These are phyloP conservation scores for Diutina catenulata DNA, from an alignment of 1,139 yeast species.

Conservation along the genomic window DNA sequence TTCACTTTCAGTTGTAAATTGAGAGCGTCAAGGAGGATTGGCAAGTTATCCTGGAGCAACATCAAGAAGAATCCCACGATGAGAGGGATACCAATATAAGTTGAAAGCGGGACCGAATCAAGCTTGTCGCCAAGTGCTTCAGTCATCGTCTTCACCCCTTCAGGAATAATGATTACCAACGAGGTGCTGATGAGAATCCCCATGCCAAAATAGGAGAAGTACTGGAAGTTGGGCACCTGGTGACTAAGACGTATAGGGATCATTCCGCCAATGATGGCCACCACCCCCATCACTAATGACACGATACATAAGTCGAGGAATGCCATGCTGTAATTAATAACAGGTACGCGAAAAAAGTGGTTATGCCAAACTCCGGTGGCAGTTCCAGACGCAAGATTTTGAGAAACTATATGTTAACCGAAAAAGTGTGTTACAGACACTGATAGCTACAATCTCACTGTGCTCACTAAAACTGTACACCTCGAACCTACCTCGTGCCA, in stretches of 20 bases:
- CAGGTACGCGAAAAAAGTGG: no score
- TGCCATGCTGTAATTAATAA: no score
- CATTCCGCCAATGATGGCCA: neutral
- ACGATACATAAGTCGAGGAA: neutral
- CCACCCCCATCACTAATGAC: neutral
- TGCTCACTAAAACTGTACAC: no score
- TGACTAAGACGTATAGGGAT: slow-evolving; percentile 1
- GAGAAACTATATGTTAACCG: no score
- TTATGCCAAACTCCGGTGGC: no score
- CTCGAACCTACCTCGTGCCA: no score
- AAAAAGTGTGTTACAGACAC: no score
- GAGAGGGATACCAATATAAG: slow-evolving; percentile 20
- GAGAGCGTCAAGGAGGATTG: slow-evolving; percentile 6
- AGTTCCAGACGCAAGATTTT: no score
- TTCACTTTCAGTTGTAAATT: neutral
- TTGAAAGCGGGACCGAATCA: slow-evolving; percentile 12
- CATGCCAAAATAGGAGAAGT: slow-evolving; percentile 26
- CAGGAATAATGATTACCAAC: slow-evolving; percentile 56
- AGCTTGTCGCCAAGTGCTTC: slow-evolving; percentile 13
- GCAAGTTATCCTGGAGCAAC: slow-evolving; percentile 34
- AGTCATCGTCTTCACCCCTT: slow-evolving; percentile 44
- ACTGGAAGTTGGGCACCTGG: neutral
- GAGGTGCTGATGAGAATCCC: slow-evolving; percentile 60
- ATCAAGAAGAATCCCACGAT: slow-evolving; percentile 40
- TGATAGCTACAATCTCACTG: no score